Evolutionary conservation across 768 basidiomycete genomes (phyloP).

Genomic region (Tulasnella sp.): DNA sequence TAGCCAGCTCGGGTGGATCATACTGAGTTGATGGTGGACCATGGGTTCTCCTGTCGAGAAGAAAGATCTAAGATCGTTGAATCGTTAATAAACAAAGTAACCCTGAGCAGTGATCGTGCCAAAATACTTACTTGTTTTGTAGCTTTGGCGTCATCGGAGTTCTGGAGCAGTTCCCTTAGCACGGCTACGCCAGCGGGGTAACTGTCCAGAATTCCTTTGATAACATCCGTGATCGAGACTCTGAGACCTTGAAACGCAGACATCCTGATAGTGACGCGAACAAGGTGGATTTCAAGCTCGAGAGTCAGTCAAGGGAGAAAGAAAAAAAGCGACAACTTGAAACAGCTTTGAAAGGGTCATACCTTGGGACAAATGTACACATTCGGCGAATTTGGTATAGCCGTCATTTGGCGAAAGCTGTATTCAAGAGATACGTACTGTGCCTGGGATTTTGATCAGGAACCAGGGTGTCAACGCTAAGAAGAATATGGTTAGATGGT

Average conservation of each 20-base stretch:
- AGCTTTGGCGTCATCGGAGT: not conserved
- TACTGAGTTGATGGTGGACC: not conserved
- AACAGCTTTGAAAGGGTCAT: no score
- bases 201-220: conserved; percentile 6
- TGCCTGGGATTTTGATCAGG: no score
- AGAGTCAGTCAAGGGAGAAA: no score
- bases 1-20: not conserved
- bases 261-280: not conserved
- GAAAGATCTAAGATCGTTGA: not conserved
- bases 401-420: no score
- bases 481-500: no score
- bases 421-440: no score
- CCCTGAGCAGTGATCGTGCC: not conserved
- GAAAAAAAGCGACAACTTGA: no score
- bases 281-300: no score
- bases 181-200: conserved; percentile 4
- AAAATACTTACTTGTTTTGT: not conserved
- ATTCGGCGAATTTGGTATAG: no score
- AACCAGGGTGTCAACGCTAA: no score
- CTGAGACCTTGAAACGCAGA: not conserved
- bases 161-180: not conserved
- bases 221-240: not conserved
- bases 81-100: not conserved
- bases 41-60: not conserved
- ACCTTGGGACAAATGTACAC: no score